phyloP scores from a whole-genome alignment of 768 basidiomycete genomes.

The Terana coerulea region DNA sequence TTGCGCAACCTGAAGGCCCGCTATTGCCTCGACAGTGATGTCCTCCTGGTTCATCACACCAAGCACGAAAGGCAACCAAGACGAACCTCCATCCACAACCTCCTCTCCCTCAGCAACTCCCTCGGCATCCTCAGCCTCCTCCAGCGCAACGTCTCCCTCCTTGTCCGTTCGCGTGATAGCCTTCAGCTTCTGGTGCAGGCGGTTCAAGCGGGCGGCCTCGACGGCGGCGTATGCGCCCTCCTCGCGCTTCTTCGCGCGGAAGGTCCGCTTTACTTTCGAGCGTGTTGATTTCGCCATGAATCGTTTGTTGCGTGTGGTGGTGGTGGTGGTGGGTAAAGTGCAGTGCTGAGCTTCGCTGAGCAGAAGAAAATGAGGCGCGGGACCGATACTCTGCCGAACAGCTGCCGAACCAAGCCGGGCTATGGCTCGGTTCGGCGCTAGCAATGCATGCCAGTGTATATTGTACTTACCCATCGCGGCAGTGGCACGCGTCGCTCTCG shows the following conservation, averaged over 20 bases:
- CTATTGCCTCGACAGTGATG: constrained; percentile 48
- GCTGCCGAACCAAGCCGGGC: too few relatives aligned
- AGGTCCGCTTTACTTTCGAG: constrained; percentile 77
- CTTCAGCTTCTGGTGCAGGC: constrained; percentile 65
- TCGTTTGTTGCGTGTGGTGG: not conserved
- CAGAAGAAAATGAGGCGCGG: too few relatives aligned
- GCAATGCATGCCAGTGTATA: too few relatives aligned
- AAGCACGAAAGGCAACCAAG: constrained; percentile 25
- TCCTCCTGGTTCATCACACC: constrained; percentile 57
- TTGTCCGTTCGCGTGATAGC: constrained; percentile 41
- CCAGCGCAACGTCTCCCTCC: constrained; percentile 28
- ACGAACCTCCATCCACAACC: constrained; percentile 57
- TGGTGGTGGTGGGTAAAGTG: not conserved
- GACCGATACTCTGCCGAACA: too few relatives aligned
- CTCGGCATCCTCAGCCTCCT: constrained; percentile 30
- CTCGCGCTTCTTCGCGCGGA: constrained; percentile 74
- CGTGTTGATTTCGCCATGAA: constrained; percentile 81
- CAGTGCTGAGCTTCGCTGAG: too few relatives aligned
- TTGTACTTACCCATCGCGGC: too few relatives aligned
- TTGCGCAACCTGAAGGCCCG: constrained; percentile 6
- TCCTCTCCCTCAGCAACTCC: constrained; percentile 14
- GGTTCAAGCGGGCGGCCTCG: constrained; percentile 71
- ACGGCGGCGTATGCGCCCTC: constrained; percentile 70
- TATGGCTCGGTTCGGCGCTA: too few relatives aligned
- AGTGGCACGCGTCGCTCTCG: too few relatives aligned